These are phyloP conservation scores for Myrica gale DNA, from an alignment of 306 rosid species.

Conservation along the genomic window DNA sequence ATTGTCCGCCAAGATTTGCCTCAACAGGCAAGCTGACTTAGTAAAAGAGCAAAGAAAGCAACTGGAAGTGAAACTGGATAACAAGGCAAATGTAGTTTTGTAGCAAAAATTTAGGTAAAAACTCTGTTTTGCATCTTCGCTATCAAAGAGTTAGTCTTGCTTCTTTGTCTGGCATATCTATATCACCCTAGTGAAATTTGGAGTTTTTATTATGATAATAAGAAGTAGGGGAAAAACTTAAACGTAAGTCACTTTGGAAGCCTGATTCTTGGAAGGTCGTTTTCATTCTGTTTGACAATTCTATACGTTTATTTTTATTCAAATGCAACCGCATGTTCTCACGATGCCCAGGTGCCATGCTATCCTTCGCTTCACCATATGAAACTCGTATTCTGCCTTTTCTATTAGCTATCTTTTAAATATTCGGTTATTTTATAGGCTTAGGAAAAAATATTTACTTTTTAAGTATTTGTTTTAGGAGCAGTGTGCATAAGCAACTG, in stretches of 20 bases:
- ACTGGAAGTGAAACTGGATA: no score
- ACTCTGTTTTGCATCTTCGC: no score
- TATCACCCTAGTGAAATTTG: not conserved
- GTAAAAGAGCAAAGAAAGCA: no score
- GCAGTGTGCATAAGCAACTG: not conserved
- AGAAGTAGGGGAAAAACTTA: not conserved
- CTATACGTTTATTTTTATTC: not conserved
- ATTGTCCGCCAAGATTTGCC: no score
- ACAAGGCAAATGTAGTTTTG: no score
- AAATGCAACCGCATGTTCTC: conserved; percentile 28
- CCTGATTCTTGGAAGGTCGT: not conserved
- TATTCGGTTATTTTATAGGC: not conserved
- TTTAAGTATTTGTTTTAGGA: not conserved
- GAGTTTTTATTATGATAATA: not conserved
- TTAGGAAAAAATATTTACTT: no score
- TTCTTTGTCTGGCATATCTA: not conserved
- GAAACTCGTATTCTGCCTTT: conserved; percentile 4
- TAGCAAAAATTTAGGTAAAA: no score
- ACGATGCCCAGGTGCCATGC: conserved; percentile 18
- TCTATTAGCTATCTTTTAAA: not conserved
- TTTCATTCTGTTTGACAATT: not conserved
- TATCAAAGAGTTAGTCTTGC: no score
- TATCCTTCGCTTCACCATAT: conserved; percentile 16
- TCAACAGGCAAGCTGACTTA: no score
- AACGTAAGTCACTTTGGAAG: not conserved